Percentiles rank a stretch among this genome's conserved stretches.
Evolutionary conservation across 2,329 filamentous ascomycete species (phyloP).

Genomic region (Fusarium hostae): DNA sequence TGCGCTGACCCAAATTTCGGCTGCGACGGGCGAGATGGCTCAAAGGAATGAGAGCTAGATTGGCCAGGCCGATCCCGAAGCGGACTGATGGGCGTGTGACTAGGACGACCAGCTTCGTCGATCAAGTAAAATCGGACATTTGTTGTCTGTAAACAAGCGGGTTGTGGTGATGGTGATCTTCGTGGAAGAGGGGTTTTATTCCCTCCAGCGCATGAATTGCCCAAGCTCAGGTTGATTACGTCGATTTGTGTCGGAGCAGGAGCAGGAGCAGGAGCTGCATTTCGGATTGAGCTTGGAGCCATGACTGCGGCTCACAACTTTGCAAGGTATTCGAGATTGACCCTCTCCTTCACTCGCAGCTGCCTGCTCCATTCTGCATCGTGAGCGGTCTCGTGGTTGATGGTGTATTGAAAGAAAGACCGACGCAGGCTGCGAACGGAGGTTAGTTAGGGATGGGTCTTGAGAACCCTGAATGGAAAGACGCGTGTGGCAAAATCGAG

Average conservation of each 20-base stretch:
- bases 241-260: neutral
- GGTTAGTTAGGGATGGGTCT: too few species aligned
- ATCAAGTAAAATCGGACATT: too few species aligned
- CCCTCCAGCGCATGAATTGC: neutral
- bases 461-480: too few species aligned
- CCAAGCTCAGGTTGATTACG: constrained; percentile 33
- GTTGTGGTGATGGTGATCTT: neutral
- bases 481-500: too few species aligned
- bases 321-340: neutral
- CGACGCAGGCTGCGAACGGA: too few species aligned
- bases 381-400: too few species aligned
- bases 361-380: too few species aligned
- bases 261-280: neutral
- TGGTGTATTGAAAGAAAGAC: too few species aligned
- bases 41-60: neutral
- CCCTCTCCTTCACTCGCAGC: too few species aligned
- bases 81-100: constrained; percentile 43
- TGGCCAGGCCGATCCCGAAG: constrained; percentile 14
- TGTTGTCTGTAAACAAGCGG: constrained; percentile 6
- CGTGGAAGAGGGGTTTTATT: too few species aligned
- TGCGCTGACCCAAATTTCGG: neutral
- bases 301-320: constrained; percentile 28
- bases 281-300: neutral
- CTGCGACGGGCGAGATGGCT: neutral
- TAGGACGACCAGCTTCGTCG: neutral